Evolutionary conservation across 805 yeast species (phyloP).

Genomic region (Wickerhamiella domercqiae): DNA sequence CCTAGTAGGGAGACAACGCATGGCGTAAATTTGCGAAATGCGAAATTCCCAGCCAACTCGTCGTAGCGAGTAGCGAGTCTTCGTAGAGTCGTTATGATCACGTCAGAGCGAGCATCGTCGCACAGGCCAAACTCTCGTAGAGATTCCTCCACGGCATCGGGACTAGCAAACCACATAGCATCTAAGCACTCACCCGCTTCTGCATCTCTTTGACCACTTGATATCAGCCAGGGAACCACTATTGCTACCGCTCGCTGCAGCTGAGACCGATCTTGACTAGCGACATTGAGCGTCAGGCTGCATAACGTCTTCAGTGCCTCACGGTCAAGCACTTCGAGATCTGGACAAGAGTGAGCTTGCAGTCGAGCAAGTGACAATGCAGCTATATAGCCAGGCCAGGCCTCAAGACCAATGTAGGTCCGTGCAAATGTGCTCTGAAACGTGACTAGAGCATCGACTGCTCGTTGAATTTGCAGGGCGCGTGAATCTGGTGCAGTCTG

Average conservation of each 20-base stretch:
- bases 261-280: not conserved
- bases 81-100: slow-evolving; percentile 13
- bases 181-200: slow-evolving; percentile 8
- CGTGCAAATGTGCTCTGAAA: slow-evolving; percentile 17
- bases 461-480: not conserved
- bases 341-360: too few relatives aligned
- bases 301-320: slow-evolving; percentile 31
- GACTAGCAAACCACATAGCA: slow-evolving; percentile 26
- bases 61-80: slow-evolving; percentile 18
- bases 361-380: slow-evolving; percentile 15
- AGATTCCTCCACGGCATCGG: slow-evolving; percentile 22
- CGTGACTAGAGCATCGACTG: not conserved
- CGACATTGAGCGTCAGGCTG: slow-evolving; percentile 24
- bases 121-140: slow-evolving; percentile 23
- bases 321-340: slow-evolving; percentile 2
- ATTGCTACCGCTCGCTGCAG: slow-evolving; percentile 17
- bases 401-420: slow-evolving; percentile 8
- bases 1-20: slow-evolving; percentile 20
- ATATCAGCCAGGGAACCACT: slow-evolving; percentile 24
- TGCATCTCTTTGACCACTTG: slow-evolving; percentile 8
- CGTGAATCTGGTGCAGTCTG: not conserved
- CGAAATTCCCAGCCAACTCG: slow-evolving; percentile 18
- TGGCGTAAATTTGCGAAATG: slow-evolving; percentile 24
- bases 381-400: slow-evolving; percentile 15
- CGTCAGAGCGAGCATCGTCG: too few relatives aligned